Evolutionary conservation across 352 stramenopile species (phyloP), one percentile per base, ranked within the genome.

Genomic region (Aphanomyces stellatus): DNA sequence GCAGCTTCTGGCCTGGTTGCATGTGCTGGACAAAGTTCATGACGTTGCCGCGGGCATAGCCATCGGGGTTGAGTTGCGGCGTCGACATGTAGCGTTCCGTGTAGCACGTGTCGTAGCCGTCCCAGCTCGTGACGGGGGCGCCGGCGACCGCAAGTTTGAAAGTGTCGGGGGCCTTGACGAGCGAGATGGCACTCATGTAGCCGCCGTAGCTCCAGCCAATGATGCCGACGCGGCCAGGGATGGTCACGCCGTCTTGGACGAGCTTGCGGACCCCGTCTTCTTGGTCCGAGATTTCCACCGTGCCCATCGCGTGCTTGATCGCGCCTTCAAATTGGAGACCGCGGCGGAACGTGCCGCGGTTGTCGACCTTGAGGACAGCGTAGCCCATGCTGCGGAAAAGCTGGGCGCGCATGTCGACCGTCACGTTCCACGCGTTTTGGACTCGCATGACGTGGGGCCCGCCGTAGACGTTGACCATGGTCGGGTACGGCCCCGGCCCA

Each of bases 21-120:
- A 98, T 93, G 65, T 96, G 95, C 28, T 76, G 76, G 41, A 98
- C 93, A 61, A 95, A 87, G 51, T 96, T 89, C 81, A 98, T 98
- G 37, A 98, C 88, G 17, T 80, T 89, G 42, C 87, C 90, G 64
- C 95, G 82, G 28, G 72, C 70, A 77, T 98, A 99, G 27, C 95
- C 95, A 7, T 79, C 74, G 1, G 88, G 84, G 78, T 98, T 98
- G 40, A 97, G 80, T 48, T 91, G 80, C 1, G 95, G 95, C 43
- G 91, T 91, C 53, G 93, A 96, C 95, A 98, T 98, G 79, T 98
- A 99, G 27, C 96, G 78, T 71, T 98, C 96, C 61, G 96, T 99
- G 79, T 99, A 99, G 74, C 98, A 98, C 53, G 96, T 98, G 75
- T 99, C 97, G 73, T 99, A 99, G 42, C 96, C 96, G 74, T 99